These are phyloP conservation scores for Venturia aucupariae DNA, from an alignment of 2,329 filamentous ascomycete genomes.

Conservation along the genomic window DNA sequence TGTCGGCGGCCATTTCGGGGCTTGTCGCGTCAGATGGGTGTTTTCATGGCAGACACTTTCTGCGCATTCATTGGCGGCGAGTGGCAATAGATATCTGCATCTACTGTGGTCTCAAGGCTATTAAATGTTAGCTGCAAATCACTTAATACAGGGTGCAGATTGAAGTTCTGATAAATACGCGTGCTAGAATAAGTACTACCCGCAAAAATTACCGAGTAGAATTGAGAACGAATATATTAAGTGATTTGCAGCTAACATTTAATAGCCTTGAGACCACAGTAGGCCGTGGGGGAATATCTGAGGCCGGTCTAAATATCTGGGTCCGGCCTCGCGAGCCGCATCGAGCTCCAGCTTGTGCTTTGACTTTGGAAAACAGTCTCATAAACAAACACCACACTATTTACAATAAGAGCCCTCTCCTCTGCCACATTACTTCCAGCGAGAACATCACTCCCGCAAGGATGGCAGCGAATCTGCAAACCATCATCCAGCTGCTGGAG, in stretches of 20 bases:
- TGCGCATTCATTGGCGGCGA: background rate
- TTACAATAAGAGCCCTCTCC: constrained; percentile 11
- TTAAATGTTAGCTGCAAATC: no score
- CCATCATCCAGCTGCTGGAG: constrained; percentile 74
- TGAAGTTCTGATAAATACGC: no score
- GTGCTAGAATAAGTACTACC: no score
- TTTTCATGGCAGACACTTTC: background rate
- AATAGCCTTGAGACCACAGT: no score
- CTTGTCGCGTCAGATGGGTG: background rate
- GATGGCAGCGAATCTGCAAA: constrained; percentile 54
- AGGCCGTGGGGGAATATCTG: background rate
- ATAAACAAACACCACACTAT: constrained; percentile 14
- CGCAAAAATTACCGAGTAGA: no score
- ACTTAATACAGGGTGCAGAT: no score
- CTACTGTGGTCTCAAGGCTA: no score
- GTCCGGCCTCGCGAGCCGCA: background rate
- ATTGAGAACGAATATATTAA: no score
- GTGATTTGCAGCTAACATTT: no score
- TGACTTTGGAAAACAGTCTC: background rate
- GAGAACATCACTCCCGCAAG: constrained; percentile 6
- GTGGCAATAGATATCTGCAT: no score
- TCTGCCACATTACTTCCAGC: constrained; percentile 4
- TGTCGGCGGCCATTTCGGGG: background rate
- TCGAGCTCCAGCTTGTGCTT: background rate
- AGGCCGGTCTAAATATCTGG: background rate